Percentiles rank a stretch among this genome's conserved stretches.
Conservation (phyloP, 306 rosid genomes). For the Quercus bicolor region DNA sequence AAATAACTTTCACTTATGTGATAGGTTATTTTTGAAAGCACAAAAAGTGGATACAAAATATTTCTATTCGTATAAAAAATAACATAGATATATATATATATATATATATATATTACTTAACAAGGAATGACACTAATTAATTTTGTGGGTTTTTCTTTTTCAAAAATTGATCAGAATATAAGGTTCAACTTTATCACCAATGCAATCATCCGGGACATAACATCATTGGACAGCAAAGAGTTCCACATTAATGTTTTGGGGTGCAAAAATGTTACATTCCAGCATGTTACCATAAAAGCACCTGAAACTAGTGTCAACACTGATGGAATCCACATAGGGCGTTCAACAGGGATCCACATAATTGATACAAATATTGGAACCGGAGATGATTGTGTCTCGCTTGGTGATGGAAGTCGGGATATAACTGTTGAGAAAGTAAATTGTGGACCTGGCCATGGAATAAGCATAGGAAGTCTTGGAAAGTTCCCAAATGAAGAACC, state of each 20-base stretch:
- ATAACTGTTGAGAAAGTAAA: slow-evolving; percentile 12
- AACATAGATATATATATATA: too few relatives aligned
- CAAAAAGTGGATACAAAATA: too few relatives aligned
- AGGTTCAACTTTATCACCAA: slow-evolving; percentile 34
- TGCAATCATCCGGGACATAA: slow-evolving; percentile 17
- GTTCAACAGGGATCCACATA: slow-evolving; percentile 34
- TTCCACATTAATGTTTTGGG: slow-evolving; percentile 39
- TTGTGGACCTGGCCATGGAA: slow-evolving; percentile 57
- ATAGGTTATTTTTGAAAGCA: too few relatives aligned
- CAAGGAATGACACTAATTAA: background rate
- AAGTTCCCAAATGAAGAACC: slow-evolving; percentile 26
- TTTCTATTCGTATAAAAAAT: too few relatives aligned
- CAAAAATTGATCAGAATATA: slow-evolving; percentile 21
- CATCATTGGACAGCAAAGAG: slow-evolving; percentile 34
- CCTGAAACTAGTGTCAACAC: slow-evolving; percentile 35
- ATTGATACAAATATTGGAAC: slow-evolving; percentile 25
- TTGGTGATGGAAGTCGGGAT: slow-evolving; percentile 39
- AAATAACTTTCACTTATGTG: too few relatives aligned
- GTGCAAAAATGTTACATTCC: slow-evolving; percentile 33
- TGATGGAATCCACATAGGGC: slow-evolving; percentile 51
- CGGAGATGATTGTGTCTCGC: slow-evolving; percentile 53
- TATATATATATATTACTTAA: background rate
- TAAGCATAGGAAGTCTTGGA: slow-evolving; percentile 45
- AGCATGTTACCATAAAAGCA: slow-evolving; percentile 18
- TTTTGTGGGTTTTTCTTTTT: background rate